Evolutionary conservation across 2,329 filamentous ascomycete species (phyloP).

Genomic region (Penicillium aurantiogriseum): DNA sequence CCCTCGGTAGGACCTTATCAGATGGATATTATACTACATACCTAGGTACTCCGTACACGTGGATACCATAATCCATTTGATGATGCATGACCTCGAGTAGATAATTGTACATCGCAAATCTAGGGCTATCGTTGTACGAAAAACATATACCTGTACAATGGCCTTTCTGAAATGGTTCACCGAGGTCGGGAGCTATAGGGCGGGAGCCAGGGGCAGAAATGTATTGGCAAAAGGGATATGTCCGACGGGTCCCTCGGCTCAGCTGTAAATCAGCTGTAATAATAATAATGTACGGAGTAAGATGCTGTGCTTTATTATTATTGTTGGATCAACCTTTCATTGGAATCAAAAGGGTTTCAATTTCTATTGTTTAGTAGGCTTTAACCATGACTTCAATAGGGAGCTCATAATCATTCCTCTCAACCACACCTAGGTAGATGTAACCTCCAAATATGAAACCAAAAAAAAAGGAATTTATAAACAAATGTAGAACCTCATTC

Average conservation of each 20-base stretch:
- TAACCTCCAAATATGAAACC: neutral
- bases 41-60: neutral
- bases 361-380: neutral
- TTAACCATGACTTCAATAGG: neutral
- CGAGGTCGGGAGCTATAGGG: conserved; percentile 18
- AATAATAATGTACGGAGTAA: neutral
- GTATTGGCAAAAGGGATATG: neutral
- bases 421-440: neutral
- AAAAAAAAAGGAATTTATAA: neutral
- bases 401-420: too few relatives aligned
- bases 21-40: neutral
- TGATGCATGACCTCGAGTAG: neutral
- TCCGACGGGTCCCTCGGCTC: conserved; percentile 5
- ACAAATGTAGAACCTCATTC: too few relatives aligned
- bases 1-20: conserved; percentile 6
- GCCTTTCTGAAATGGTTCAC: conserved; percentile 25
- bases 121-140: neutral
- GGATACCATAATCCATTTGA: neutral
- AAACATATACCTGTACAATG: neutral
- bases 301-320: neutral
- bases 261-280: neutral
- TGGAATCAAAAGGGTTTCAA: too few relatives aligned
- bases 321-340: neutral
- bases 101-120: neutral
- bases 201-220: conserved; percentile 10